Conservation (phyloP, 2,329 filamentous ascomycete species). For the Xylariaceae sp. region DNA sequence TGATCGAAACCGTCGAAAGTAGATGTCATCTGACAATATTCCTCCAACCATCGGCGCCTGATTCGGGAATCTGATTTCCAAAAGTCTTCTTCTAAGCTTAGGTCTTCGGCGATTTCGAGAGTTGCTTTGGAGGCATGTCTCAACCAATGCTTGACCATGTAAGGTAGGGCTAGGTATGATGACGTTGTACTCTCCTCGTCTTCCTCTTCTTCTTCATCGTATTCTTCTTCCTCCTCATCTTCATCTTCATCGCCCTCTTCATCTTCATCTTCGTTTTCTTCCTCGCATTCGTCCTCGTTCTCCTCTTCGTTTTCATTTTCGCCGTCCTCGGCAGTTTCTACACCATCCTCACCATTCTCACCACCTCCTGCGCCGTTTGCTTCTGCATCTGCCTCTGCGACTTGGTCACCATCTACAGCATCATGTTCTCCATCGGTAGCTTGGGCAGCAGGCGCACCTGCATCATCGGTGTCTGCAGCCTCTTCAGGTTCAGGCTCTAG, state of each 20-base stretch:
- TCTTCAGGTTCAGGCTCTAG: conserved; percentile 24
- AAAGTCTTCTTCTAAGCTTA: conserved; percentile 47
- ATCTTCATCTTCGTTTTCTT: conserved; percentile 21
- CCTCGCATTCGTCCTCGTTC: conserved; percentile 14
- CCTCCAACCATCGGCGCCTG: conserved; percentile 47
- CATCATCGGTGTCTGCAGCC: conserved; percentile 7
- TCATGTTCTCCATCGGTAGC: too few relatives aligned
- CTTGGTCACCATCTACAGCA: conserved; percentile 12
- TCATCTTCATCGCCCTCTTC: conserved; percentile 20
- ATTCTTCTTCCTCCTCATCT: conserved; percentile 26
- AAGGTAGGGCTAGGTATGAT: conserved; percentile 39
- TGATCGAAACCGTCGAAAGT: conserved; percentile 41
- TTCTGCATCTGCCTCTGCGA: conserved; percentile 12
- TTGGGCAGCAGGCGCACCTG: conserved; percentile 4
- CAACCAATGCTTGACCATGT: conserved; percentile 50
- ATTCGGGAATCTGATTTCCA: conserved; percentile 46
- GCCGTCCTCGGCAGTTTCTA: conserved; percentile 3
- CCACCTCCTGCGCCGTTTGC: conserved; percentile 9
- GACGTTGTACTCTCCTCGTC: conserved; percentile 40
- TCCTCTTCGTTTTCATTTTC: conserved; percentile 1
- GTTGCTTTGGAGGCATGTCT: conserved; percentile 50
- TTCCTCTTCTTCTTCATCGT: conserved; percentile 23
- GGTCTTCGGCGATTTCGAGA: conserved; percentile 47
- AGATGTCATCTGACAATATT: conserved; percentile 41
- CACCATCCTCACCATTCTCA: conserved; percentile 17